Base-by-base conservation (phyloP, 2,329 filamentous ascomycete species). In the Cordyceps fumosorosea region DNA sequence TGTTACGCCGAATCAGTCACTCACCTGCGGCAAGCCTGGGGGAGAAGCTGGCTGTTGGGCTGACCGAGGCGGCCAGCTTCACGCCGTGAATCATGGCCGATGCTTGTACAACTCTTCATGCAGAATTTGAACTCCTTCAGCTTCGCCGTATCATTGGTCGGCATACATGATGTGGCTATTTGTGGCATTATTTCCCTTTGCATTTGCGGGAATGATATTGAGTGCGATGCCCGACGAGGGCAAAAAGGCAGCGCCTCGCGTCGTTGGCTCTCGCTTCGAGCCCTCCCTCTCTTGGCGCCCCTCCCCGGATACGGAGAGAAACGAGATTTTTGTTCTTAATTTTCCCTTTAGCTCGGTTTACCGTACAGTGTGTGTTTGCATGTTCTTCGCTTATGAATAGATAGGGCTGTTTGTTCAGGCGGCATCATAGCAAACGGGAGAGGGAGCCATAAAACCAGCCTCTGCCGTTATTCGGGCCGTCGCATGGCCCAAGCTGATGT, bases 1-100 rank as follows among this genome's bases (percentile, higher is more conserved):
- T 60, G 40, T 16, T 40, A 60, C 58, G 51, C 58, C 57, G 29
- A 60, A 55, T 24, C 37, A 55, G 42, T 55, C 50, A 60, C 20
- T 48, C 58, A 8, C 14, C 37, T 29, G 29, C 40, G 16, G 29
- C 22, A 40, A 51, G 40, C 42, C 18, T 60, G 50, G 50, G 20
- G 58, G 42, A 54, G 10, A 16, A 42, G 8, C 1, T 29, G 37
- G 50, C 40, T 47, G 50, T 47, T 40, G 24, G 16, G 10, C 12
- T 48, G 11, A 55, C 40, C 58, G 50, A 48, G 40, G 52, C 26
- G n/a, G 58, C 29, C n/a, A 32, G 22, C 29, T 37, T n/a, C 29
- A 22, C 51, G 16, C 34, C 18, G 50, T 24, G 20, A 37, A 47
- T 55, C 20, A 55, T 37, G 51, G 20, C 20, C 24, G n/a, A 10